phyloP scores from a whole-genome alignment of 352 stramenopile genomes.

The Pythium grandisporangium region DNA sequence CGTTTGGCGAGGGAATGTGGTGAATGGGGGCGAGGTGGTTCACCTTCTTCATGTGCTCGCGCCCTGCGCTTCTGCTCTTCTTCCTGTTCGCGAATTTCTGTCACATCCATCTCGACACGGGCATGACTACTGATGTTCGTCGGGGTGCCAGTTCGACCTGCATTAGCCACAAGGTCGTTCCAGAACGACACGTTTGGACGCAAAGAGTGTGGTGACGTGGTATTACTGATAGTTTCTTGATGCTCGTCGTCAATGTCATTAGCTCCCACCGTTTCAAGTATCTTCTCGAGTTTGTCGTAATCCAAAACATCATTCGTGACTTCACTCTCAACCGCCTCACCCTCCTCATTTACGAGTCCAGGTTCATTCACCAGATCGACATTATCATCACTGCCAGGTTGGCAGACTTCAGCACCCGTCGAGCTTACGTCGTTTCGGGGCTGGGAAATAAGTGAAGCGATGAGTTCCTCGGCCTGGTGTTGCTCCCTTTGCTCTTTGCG shows the following conservation, averaged over 20 bases:
- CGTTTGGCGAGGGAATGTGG: conserved; percentile 32
- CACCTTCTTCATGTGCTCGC: conserved; percentile 8
- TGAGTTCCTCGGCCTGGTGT: not conserved
- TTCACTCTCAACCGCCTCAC: not conserved
- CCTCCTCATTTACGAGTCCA: not conserved
- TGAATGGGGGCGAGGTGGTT: conserved; percentile 20
- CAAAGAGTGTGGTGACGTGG: no score
- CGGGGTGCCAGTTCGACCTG: not conserved
- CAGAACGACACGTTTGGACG: conserved; percentile 6
- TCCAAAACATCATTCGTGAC: not conserved
- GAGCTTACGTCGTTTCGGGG: no score
- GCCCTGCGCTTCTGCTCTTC: not conserved
- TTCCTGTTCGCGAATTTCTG: conserved; percentile 1
- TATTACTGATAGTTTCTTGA: not conserved
- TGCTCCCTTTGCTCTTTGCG: not conserved
- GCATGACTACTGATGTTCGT: not conserved
- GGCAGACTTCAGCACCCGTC: no score
- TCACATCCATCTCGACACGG: conserved; percentile 11
- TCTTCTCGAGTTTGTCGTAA: not conserved
- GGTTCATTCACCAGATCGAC: no score
- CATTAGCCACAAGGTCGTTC: conserved; percentile 7
- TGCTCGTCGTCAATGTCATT: not conserved
- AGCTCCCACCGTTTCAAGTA: not conserved
- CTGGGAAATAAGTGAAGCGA: not conserved
- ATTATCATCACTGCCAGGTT: not conserved